Percentiles rank a stretch among this genome's conserved stretches.
Conservation (phyloP, 2,329 filamentous ascomycete species). For the Aspergillus brasiliensis region DNA sequence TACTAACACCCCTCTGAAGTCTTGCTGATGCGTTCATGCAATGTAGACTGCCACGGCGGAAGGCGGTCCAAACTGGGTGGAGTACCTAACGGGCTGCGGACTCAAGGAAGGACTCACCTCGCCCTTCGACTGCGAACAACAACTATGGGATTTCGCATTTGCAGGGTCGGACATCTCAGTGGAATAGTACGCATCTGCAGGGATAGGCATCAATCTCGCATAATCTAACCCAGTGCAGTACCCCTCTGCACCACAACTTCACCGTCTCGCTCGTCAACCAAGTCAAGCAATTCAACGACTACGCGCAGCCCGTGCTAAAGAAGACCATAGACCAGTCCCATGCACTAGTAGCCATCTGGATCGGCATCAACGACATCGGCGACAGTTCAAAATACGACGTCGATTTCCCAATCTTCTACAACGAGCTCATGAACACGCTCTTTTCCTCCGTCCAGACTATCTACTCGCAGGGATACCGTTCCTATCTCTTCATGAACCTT, state of each 20-base stretch:
- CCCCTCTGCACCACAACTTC: slow-evolving; percentile 55
- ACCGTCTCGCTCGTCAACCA: slow-evolving; percentile 55
- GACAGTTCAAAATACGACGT: slow-evolving; percentile 51
- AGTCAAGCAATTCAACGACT: slow-evolving; percentile 51
- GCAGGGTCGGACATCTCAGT: slow-evolving; percentile 55
- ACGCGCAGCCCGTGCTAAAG: slow-evolving; percentile 47
- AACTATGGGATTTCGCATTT: slow-evolving; percentile 61
- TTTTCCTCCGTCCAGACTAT: slow-evolving; percentile 47
- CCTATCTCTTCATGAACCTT: slow-evolving; percentile 55
- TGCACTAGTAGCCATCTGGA: slow-evolving; percentile 56
- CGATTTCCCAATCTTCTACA: slow-evolving; percentile 51
- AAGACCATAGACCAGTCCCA: slow-evolving; percentile 32
- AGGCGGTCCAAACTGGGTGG: slow-evolving; percentile 59
- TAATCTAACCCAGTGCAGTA: slow-evolving; percentile 30
- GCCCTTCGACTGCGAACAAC: slow-evolving; percentile 48
- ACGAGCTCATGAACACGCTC: slow-evolving; percentile 43
- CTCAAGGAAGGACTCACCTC: slow-evolving; percentile 46
- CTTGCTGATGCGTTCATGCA: neutral
- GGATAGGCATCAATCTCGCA: neutral
- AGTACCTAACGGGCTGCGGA: slow-evolving; percentile 57
- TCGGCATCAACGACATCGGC: slow-evolving; percentile 60
- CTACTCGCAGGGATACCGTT: slow-evolving; percentile 47
- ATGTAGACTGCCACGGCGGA: slow-evolving; percentile 52
- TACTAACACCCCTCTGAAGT: neutral
- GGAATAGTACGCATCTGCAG: slow-evolving; percentile 35